Base-by-base conservation (phyloP, 2,329 filamentous ascomycete genomes). In the Shiraia bambusicola region DNA sequence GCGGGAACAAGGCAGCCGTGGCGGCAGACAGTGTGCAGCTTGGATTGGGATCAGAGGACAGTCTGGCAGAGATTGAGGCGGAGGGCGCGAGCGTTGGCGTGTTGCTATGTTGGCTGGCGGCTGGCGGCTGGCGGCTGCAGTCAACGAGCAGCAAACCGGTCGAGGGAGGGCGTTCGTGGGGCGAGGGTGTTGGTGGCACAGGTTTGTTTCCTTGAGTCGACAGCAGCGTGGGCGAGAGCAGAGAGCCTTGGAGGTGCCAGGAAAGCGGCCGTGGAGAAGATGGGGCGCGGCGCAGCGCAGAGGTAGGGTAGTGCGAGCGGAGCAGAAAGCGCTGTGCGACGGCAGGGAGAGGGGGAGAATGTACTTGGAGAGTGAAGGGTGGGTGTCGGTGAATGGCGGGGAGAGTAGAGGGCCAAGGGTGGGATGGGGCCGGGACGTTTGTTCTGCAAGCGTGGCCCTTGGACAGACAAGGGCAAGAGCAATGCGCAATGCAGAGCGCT, bases 381-480 rank as follows among this genome's bases (percentile, higher is more conserved):
- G 43, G 42, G 53, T 46, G 40, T 49, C 45, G 42, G 53, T 46
- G 40, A 48, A 62, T 62, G 56, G 63, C 54, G 63, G 61, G 59
- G 56, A 22, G 19, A 22, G n/a, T n/a, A n/a, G n/a, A 49, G 46
- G 45, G 28, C 29, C 45, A 41, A 55, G 49, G 48, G 56, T 55
- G 51, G 54, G 51, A 52, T 48, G 42, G 45, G 36, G 43, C 47
- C 47, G 47, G 47, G 29, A 34, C 37, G 38, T 28, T 39, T 27
- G 37, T 31, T 27, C 28, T 34, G 36, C 39, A 33, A 34, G 45
- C 44, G 19, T 22, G 19, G 19, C 19, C 19, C 19, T 22, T 22
- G 19, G 19, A 22, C 19, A 22, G 19, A 22, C n/a, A n/a, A n/a
- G n/a, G n/a, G n/a, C n/a, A 22, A 8, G 19, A 22, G 19, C 19